phyloP scores from a whole-genome alignment of 176 grass and related monocot species.

The Areca catechu region DNA sequence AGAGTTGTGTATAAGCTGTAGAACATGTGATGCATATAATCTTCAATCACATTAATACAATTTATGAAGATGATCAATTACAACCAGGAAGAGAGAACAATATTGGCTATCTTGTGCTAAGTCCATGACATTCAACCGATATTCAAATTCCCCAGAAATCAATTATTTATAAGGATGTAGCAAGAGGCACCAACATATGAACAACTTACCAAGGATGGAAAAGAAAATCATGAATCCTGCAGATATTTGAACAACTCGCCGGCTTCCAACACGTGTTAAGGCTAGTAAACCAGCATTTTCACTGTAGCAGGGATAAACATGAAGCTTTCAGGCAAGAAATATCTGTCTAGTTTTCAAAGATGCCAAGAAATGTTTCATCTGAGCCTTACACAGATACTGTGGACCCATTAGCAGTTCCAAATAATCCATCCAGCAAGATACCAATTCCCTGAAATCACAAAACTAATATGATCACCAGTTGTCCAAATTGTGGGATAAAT shows the following conservation, averaged over 20 bases:
- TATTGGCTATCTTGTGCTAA: no score
- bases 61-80: no score
- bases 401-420: conserved; percentile 92
- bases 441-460: conserved; percentile 65
- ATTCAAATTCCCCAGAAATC: no score
- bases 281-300: conserved; percentile 96
- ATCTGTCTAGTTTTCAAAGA: neutral
- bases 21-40: no score
- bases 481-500: neutral
- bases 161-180: no score
- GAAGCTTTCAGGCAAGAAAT: neutral
- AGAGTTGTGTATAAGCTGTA: no score
- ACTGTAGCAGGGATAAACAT: conserved; percentile 25
- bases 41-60: no score
- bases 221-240: conserved; percentile 99
- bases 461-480: neutral
- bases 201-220: conserved; percentile 65
- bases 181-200: neutral
- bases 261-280: conserved; percentile 86
- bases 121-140: no score
- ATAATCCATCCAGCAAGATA: conserved; percentile 88
- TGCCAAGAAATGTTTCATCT: conserved; percentile 1
- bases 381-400: conserved; percentile 86
- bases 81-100: no score
- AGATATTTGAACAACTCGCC: conserved; percentile 94